Base-by-base conservation (phyloP, 2,329 filamentous ascomycete species). In the Amauroascus verrucosus region DNA sequence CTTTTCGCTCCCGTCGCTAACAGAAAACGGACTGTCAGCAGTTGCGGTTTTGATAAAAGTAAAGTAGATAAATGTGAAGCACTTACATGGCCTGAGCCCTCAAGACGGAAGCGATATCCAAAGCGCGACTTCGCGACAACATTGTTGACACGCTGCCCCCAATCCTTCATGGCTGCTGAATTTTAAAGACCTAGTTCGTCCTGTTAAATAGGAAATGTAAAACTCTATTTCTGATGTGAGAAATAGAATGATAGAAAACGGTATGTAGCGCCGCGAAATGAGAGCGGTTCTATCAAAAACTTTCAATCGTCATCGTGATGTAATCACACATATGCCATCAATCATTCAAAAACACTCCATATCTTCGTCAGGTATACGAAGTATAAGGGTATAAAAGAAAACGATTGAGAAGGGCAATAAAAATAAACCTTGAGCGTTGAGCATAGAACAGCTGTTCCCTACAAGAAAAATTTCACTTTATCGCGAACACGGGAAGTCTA, bases 31-130 rank as follows among this genome's bases (percentile, higher is more conserved):
- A 30, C n/a, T 50, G 37, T 40, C 14, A 45, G 41, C 18, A 9
- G 22, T 16, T 30, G 40, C 20, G 13, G 13, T 18, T 16, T 7
- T 24, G 3, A 18, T 5, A 48, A 32, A 28, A 61, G 49, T 58
- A 18, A 47, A 54, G 66, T 38, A 8, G 4, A 54, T 49, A 56
- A 48, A 58, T 28, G n/a, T 30, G 26, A 46, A 48, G 40, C 16
- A 13, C 82, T 75, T 78, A 87, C 85, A 78, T 91, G 86, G 62
- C 87, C 87, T 37, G 80, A 88, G 59, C 86, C 86, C 57, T 94
- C 87, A 38, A 95, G 80, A 60, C 82, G 80, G 71, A 95, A 95
- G 74, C 83, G 86, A 60, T 76, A 75, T 57, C 86, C 86, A 56
- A 88, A 76, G 32, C 76, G 67, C 64, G 82, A 83, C 58, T 71